Conservation (phyloP, 1,284 basidiomycete species). For the Ceratobasidium sp. region DNA sequence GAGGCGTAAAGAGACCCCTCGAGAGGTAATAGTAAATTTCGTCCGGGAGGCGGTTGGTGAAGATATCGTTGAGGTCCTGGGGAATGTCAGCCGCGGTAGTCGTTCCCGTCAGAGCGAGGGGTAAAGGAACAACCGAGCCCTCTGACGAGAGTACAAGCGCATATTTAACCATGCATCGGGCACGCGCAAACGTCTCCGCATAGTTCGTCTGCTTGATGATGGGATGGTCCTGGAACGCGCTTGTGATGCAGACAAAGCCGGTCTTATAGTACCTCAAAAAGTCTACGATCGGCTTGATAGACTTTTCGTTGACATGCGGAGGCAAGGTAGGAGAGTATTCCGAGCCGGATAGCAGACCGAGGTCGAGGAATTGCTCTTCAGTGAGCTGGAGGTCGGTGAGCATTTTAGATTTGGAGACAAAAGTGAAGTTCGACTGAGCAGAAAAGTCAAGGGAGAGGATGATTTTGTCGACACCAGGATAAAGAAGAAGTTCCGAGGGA, state of each 20-base stretch:
- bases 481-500: constrained; percentile 90
- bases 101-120: constrained; percentile 77
- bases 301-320: constrained; percentile 80
- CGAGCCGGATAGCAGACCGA: constrained; percentile 92
- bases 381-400: constrained; percentile 81
- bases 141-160: constrained; percentile 93
- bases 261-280: constrained; percentile 92
- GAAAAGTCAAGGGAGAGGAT: constrained; percentile 90
- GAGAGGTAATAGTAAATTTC: constrained; percentile 98
- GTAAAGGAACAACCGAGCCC: constrained; percentile 89
- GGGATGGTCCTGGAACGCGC: constrained; percentile 81
- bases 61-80: constrained; percentile 93
- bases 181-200: constrained; percentile 89
- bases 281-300: constrained; percentile 86
- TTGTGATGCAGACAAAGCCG: constrained; percentile 80
- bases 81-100: constrained; percentile 89
- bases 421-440: constrained; percentile 81
- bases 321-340: constrained; percentile 91
- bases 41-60: constrained; percentile 94
- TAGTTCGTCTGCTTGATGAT: constrained; percentile 84
- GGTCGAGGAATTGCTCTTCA: constrained; percentile 96
- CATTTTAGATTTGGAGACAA: constrained; percentile 84
- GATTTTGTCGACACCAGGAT: constrained; percentile 90
- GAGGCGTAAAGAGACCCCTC: constrained; percentile 88
- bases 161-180: constrained; percentile 93